A percentile compares a stretch with the other conserved stretches of the same genome.
Conservation (phyloP, 2,329 filamentous ascomycete species). For the Cadophora gregata region DNA sequence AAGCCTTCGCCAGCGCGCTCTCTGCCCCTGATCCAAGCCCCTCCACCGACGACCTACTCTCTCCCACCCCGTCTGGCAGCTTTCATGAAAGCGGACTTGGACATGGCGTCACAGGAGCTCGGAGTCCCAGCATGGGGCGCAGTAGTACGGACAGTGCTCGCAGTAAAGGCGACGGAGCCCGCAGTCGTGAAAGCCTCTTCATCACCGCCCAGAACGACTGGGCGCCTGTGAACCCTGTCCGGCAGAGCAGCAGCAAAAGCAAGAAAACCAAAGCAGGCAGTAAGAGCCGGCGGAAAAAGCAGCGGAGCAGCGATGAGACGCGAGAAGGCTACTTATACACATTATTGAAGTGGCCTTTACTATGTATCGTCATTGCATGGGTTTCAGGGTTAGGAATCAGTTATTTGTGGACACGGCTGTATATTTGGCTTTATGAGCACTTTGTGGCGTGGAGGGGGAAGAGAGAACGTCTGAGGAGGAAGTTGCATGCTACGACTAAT, state of each 20-base stretch:
- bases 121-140: conserved; percentile 19
- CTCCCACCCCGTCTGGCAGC: conserved; percentile 1
- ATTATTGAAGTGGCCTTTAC: conserved; percentile 88
- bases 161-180: conserved; percentile 21
- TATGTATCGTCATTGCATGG: conserved; percentile 82
- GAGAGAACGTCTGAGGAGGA: conserved; percentile 72
- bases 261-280: conserved; percentile 45
- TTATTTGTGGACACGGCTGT: conserved; percentile 83
- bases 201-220: conserved; percentile 95
- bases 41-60: conserved; percentile 57
- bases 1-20: conserved; percentile 81
- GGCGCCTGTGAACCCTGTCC: conserved; percentile 73
- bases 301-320: conserved; percentile 82
- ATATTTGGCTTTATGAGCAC: conserved; percentile 93
- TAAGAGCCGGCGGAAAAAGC: conserved; percentile 36
- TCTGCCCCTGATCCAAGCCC: conserved; percentile 79
- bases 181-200: conserved; percentile 52
- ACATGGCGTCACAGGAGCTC: conserved; percentile 7
- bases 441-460: conserved; percentile 87
- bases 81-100: not conserved
- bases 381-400: conserved; percentile 72
- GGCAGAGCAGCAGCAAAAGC: conserved; percentile 47
- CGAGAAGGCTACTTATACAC: conserved; percentile 91
- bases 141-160: conserved; percentile 22
- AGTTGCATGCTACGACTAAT: conserved; percentile 72